Evolutionary conservation across 257 asterid genomes (phyloP).

Genomic region (Salvia miltiorrhiza): DNA sequence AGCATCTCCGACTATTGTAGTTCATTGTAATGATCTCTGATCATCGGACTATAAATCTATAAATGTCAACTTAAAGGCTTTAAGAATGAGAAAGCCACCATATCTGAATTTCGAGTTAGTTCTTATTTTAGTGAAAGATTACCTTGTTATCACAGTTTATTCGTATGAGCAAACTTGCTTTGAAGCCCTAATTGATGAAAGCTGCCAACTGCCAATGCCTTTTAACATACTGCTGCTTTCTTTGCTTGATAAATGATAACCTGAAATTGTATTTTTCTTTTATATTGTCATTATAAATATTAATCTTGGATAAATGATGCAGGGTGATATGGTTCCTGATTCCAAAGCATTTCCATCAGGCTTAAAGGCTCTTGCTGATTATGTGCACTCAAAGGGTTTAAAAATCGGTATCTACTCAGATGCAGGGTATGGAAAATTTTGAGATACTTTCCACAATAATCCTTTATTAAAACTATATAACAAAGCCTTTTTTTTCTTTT

Average conservation of each 20-base stretch:
- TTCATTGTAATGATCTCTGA: neutral
- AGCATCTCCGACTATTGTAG: constrained; percentile 4
- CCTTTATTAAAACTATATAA: neutral
- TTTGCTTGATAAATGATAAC: neutral
- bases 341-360: constrained; percentile 78
- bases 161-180: neutral
- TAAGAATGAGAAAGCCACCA: too few species aligned
- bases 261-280: too few species aligned
- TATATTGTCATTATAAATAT: neutral
- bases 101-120: neutral
- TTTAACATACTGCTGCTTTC: neutral
- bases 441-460: neutral
- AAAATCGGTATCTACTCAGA: constrained; percentile 95
- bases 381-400: constrained; percentile 81
- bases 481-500: constrained; percentile 4
- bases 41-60: too few species aligned
- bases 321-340: constrained; percentile 73
- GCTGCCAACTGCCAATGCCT: neutral
- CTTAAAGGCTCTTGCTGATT: constrained; percentile 83
- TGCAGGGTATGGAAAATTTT: constrained; percentile 68
- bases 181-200: neutral
- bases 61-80: too few species aligned
- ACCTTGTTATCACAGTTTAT: neutral
- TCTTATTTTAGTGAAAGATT: neutral
- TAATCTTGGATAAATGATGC: constrained; percentile 27